Evolutionary conservation across 2,329 filamentous ascomycete species (phyloP).

Genomic region (Paecilomyces formosus): DNA sequence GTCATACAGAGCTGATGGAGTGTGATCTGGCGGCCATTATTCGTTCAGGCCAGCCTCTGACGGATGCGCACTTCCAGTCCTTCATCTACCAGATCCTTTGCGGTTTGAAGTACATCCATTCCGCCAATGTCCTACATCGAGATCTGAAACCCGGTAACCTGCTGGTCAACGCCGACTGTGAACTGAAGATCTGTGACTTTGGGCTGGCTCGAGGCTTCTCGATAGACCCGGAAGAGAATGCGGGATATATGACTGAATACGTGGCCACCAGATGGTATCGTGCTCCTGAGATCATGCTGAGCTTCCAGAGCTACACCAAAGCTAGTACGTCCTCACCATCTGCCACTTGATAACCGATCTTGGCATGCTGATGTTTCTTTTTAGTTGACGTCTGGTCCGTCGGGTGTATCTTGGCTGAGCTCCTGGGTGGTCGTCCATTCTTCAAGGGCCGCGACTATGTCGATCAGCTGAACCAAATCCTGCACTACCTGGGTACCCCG

Average conservation of each 20-base stretch:
- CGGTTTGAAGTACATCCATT: constrained; percentile 98
- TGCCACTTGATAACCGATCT: constrained; percentile 1
- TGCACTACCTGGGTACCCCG: constrained; percentile 94
- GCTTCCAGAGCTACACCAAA: constrained; percentile 99
- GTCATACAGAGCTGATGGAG: constrained; percentile 81
- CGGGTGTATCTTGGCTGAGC: constrained; percentile 92
- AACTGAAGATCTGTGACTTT: constrained; percentile 99
- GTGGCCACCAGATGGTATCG: constrained; percentile 98
- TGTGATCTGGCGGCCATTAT: constrained; percentile 98
- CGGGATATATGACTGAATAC: constrained; percentile 99
- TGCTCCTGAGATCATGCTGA: constrained; percentile 98
- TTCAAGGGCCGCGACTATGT: constrained; percentile 99
- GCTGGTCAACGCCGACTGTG: constrained; percentile 96
- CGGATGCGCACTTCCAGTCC: constrained; percentile 97
- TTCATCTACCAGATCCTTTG: constrained; percentile 99
- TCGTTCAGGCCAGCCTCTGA: constrained; percentile 90
- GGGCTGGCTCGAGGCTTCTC: constrained; percentile 94
- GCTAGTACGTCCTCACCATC: constrained; percentile 65
- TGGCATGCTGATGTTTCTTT: constrained; percentile 11
- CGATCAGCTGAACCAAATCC: constrained; percentile 97
- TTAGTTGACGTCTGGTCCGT: constrained; percentile 98
- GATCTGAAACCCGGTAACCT: constrained; percentile 96
- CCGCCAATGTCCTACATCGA: constrained; percentile 92
- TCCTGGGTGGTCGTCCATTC: constrained; percentile 92
- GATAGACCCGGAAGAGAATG: constrained; percentile 94